Evolutionary conservation across 2,329 filamentous ascomycete species (phyloP), one percentile per base, ranked within the genome.

Genomic region (Thelonectria rubi): DNA sequence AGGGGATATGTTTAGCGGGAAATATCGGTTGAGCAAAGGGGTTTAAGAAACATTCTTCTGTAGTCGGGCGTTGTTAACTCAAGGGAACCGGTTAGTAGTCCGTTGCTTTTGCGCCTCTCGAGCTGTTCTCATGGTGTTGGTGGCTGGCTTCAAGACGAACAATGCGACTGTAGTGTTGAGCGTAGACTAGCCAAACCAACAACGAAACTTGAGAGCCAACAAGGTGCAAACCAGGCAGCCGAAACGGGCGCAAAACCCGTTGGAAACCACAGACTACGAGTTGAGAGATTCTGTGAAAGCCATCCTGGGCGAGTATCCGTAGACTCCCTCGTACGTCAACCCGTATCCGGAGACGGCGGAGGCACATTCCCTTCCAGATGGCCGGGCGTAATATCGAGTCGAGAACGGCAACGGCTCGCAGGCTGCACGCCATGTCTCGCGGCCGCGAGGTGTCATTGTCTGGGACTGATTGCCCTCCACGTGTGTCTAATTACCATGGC

Each of bases 361-460:
- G 14, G 9, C 26, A 30, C 26, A 30, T 30, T n/a, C 5, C 26
- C 26, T 30, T 11, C 11, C 14, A 3, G 3, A 7, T 34, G 9
- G 14, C 11, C 32, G 14, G 32, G 32, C 32, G 32, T 34, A 17
- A 46, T 26, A 37, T 30, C 42, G 42, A 30, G 56, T 20, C 55
- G 15, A 43, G 39, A n/a, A 42, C 26, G 40, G 12, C 24, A 43
- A 24, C 37, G 37, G 39, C 39, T 18, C 39, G 11, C 34, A 39
- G 34, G 48, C 57, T 21, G 59, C 50, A 32, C 63, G 37, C 34
- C 51, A 42, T 55, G 45, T 51, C 55, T 45, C 53, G 39, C n/a
- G 52, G 55, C 58, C 57, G 65, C 55, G 30, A 70, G 52, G 58
- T 63, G 62, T 66, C 62, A 69, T 57, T 55, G 65, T 52, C 52